Evolutionary conservation across 2,329 filamentous ascomycete genomes (phyloP).

Genomic region (Apiospora koreana): DNA sequence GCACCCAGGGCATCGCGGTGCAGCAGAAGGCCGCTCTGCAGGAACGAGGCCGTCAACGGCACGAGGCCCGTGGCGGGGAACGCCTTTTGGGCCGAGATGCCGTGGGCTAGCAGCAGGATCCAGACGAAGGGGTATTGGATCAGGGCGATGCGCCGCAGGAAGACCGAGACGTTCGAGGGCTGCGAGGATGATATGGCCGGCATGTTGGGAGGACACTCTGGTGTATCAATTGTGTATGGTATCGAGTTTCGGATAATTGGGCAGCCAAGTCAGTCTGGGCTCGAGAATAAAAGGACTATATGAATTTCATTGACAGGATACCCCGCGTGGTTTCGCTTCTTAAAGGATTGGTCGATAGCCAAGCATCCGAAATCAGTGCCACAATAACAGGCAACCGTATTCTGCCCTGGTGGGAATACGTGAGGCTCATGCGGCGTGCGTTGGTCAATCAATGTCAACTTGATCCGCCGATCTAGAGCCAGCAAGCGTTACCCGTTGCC

Average conservation of each 20-base stretch:
- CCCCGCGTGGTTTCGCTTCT: not conserved
- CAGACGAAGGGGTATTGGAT: not conserved
- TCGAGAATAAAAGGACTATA: too few species aligned
- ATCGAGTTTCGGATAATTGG: too few species aligned
- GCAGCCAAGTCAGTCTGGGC: too few species aligned
- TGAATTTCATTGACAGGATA: too few species aligned
- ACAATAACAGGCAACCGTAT: not conserved
- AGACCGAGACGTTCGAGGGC: not conserved
- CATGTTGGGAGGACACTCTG: too few species aligned
- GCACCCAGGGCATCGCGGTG: constrained; percentile 2
- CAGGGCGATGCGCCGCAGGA: not conserved
- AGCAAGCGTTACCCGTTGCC: too few species aligned
- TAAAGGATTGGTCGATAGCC: not conserved
- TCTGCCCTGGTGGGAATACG: not conserved
- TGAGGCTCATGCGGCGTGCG: too few species aligned
- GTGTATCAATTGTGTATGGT: too few species aligned
- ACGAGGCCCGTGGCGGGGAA: not conserved
- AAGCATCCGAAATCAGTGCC: not conserved
- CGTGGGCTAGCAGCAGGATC: constrained; percentile 3
- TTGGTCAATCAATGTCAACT: not conserved
- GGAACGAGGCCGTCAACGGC: not conserved
- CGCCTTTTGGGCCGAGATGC: not conserved
- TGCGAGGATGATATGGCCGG: not conserved
- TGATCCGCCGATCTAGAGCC: not conserved
- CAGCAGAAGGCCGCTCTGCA: not conserved